These are phyloP conservation scores for Phaeosphaeriaceae sp. DNA, from an alignment of 2,329 filamentous ascomycete species.

Conservation along the genomic window DNA sequence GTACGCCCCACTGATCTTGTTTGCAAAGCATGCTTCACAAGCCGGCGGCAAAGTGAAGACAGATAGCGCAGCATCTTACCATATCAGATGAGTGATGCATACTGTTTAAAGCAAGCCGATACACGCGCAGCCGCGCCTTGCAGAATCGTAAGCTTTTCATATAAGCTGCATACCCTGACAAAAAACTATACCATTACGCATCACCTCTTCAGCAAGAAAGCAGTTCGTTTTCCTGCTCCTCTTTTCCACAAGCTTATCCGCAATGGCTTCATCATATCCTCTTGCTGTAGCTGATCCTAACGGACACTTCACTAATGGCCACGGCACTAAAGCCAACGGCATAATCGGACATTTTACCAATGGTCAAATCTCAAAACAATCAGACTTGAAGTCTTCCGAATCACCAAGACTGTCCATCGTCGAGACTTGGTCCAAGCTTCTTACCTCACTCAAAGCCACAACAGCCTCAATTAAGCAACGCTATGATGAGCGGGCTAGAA, in stretches of 20 bases:
- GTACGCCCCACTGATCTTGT: not conserved
- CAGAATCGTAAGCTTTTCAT: not conserved
- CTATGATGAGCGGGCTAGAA: conserved; percentile 3
- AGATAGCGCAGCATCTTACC: not conserved
- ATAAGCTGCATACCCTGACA: not conserved
- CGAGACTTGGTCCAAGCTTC: conserved; percentile 3
- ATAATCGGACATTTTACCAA: not conserved
- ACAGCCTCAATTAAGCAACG: conserved; percentile 3
- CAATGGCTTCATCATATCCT: not conserved
- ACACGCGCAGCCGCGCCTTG: not conserved
- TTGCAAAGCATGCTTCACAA: not conserved
- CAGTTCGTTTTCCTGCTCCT: not conserved
- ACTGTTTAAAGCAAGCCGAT: not conserved
- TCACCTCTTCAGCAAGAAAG: not conserved
- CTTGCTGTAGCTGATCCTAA: not conserved
- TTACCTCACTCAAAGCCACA: not conserved
- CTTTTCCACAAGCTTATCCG: not conserved
- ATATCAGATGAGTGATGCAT: not conserved
- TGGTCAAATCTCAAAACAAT: not conserved
- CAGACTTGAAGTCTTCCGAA: not conserved
- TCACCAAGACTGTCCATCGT: conserved; percentile 2
- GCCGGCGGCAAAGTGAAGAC: not conserved
- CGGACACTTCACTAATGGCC: not conserved
- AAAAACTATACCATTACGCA: too few species aligned
- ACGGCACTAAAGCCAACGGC: not conserved